phyloP scores from a whole-genome alignment of 805 yeast species.

The Wickerhamomyces subpelliculosus region DNA sequence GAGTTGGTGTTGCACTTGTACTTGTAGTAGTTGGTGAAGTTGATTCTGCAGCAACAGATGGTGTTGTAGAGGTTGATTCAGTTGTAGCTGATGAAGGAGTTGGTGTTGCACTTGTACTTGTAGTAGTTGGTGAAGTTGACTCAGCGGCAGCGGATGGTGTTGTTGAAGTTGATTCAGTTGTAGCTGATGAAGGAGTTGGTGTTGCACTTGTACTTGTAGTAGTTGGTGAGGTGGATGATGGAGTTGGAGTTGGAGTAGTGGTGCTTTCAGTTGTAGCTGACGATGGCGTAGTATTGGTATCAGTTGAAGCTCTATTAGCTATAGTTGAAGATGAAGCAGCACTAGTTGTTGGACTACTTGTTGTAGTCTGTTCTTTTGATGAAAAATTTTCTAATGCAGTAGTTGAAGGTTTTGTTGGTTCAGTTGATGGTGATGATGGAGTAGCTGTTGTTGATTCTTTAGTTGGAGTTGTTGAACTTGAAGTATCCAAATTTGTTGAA shows the following conservation, averaged over 20 bases:
- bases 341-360: neutral
- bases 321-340: neutral
- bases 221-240: constrained; percentile 2
- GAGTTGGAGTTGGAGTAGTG: constrained; percentile 1
- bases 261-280: constrained; percentile 1
- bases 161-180: no score
- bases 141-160: no score
- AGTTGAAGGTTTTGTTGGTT: neutral
- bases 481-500: neutral
- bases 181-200: neutral
- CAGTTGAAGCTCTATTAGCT: neutral
- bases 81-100: no score
- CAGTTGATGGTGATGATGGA: neutral
- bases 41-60: no score
- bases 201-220: no score
- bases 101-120: no score
- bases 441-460: neutral
- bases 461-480: constrained; percentile 2
- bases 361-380: neutral
- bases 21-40: no score
- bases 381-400: no score
- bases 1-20: no score
- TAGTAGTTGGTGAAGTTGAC: constrained; percentile 2
- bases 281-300: constrained; percentile 1
- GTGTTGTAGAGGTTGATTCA: no score